phyloP scores from a whole-genome alignment of 2,329 filamentous ascomycete species.

The Talaromyces atroroseus region DNA sequence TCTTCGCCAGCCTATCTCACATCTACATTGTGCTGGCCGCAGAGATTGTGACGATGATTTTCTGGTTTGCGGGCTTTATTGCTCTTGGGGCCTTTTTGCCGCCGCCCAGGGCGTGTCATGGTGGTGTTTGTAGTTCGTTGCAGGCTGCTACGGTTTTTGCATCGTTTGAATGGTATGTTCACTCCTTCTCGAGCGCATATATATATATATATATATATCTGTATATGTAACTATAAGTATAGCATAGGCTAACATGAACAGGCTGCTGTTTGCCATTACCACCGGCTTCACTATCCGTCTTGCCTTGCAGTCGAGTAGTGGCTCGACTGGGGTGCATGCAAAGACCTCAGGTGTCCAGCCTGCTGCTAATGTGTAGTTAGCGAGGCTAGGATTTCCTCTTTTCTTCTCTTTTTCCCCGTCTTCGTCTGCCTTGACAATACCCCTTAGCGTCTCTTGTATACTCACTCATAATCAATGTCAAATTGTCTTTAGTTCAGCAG shows the following conservation, averaged over 20 bases:
- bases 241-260: not conserved
- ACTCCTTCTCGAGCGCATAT: not conserved
- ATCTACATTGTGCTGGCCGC: constrained; percentile 60
- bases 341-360: constrained; percentile 8
- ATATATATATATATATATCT: not conserved
- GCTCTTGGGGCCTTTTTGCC: constrained; percentile 62
- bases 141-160: constrained; percentile 50
- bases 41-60: constrained; percentile 70
- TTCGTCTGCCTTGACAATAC: not conserved
- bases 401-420: not conserved
- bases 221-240: no score
- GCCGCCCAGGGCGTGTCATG: constrained; percentile 19
- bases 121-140: constrained; percentile 55
- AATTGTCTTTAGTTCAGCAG: no score
- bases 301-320: constrained; percentile 3
- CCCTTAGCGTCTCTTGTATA: not conserved
- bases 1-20: constrained; percentile 57
- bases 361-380: constrained; percentile 4
- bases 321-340: not conserved
- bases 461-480: no score
- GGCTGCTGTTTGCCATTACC: constrained; percentile 12
- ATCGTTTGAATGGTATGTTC: constrained; percentile 44
- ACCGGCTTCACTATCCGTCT: constrained; percentile 12
- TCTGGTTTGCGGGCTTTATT: constrained; percentile 86
- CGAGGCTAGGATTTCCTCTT: not conserved